Evolutionary conservation across 176 grass and related monocot species (phyloP).

Genomic region (Carex kokanica): DNA sequence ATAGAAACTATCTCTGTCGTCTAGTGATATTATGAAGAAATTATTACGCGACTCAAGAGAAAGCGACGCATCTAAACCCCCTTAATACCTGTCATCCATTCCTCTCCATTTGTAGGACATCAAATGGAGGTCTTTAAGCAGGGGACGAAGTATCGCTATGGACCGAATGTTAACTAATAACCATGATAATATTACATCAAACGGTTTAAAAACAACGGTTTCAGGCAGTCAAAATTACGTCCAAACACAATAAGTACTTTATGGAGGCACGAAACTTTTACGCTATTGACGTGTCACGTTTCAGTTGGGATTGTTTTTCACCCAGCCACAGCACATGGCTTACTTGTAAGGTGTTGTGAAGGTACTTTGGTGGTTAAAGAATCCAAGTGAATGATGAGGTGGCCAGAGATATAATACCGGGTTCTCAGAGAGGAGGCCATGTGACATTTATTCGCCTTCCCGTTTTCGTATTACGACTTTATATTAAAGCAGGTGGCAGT

Average conservation of each 20-base stretch:
- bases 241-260: neutral
- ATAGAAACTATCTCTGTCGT: slow-evolving; percentile 4
- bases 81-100: neutral
- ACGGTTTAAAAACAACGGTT: neutral
- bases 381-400: slow-evolving; percentile 10
- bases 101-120: neutral
- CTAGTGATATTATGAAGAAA: slow-evolving; percentile 14
- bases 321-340: neutral
- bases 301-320: neutral
- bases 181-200: neutral
- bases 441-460: slow-evolving; percentile 37
- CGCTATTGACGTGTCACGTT: neutral
- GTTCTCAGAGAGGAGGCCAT: neutral
- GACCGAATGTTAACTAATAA: neutral
- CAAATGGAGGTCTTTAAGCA: neutral
- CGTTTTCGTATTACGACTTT: slow-evolving; percentile 33
- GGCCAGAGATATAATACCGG: neutral
- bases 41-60: slow-evolving; percentile 6
- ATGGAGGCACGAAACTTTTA: neutral
- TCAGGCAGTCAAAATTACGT: neutral
- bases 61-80: slow-evolving; percentile 18
- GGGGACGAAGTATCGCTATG: neutral
- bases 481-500: slow-evolving; percentile 25
- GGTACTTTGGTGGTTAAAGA: neutral
- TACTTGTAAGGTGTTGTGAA: neutral